A percentile compares a stretch with the other conserved stretches of the same genome.
phyloP scores from a whole-genome alignment of 1,284 basidiomycete species.

The Rhizoctonia solani region DNA sequence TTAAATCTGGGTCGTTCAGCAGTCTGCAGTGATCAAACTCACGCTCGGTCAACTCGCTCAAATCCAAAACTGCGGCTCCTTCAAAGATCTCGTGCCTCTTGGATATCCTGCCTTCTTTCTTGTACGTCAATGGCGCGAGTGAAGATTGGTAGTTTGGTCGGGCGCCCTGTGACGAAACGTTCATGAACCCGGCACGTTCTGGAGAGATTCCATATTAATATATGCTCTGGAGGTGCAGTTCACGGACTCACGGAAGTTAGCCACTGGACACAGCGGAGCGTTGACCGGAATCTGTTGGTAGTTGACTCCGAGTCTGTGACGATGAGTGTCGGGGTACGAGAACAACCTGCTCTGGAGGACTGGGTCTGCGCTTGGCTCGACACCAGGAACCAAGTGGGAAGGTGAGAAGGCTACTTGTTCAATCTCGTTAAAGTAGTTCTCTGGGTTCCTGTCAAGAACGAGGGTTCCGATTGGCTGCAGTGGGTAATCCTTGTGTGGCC shows the following conservation, averaged over 20 bases:
- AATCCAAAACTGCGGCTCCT: slow-evolving; percentile 71
- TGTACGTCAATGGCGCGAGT: slow-evolving; percentile 65
- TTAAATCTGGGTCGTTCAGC: slow-evolving; percentile 20
- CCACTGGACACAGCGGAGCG: slow-evolving; percentile 68
- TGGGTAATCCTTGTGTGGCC: slow-evolving; percentile 85
- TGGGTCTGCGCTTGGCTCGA: slow-evolving; percentile 87
- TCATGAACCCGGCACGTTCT: slow-evolving; percentile 68
- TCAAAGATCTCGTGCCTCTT: slow-evolving; percentile 75
- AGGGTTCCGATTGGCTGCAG: slow-evolving; percentile 83
- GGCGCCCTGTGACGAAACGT: slow-evolving; percentile 76
- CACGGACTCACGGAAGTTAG: slow-evolving; percentile 70
- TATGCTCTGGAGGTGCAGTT: not conserved
- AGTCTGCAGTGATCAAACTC: slow-evolving; percentile 45
- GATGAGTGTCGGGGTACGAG: slow-evolving; percentile 94
- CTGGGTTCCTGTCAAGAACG: slow-evolving; percentile 82
- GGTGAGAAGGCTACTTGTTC: slow-evolving; percentile 79
- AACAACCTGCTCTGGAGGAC: slow-evolving; percentile 92
- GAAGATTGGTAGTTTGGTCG: slow-evolving; percentile 86
- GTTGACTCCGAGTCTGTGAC: slow-evolving; percentile 80
- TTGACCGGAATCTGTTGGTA: slow-evolving; percentile 92
- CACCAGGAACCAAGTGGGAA: slow-evolving; percentile 81
- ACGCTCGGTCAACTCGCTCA: slow-evolving; percentile 80
- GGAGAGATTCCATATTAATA: not conserved
- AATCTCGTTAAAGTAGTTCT: slow-evolving; percentile 82
- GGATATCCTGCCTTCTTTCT: slow-evolving; percentile 49